Percentiles rank a stretch among this genome's conserved stretches.
These are phyloP conservation scores for Ulmus americana DNA, from an alignment of 331 rosid species.

Conservation along the genomic window DNA sequence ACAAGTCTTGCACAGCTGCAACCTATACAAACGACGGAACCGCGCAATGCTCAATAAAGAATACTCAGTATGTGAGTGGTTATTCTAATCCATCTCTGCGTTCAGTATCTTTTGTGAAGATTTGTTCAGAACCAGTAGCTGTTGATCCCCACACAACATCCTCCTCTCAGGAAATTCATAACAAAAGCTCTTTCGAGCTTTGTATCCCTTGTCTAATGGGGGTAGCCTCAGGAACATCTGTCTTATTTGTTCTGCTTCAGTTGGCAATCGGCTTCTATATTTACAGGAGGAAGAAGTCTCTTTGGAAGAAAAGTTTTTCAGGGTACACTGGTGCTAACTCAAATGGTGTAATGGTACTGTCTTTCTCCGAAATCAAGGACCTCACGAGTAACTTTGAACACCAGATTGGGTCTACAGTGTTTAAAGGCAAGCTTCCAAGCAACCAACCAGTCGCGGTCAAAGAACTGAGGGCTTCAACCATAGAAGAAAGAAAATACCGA, in stretches of 20 bases:
- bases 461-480: conserved; percentile 39
- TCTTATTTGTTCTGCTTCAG: conserved; percentile 44
- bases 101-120: conserved; percentile 63
- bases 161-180: conserved; percentile 19
- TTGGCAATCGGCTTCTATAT: conserved; percentile 47
- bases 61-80: conserved; percentile 53
- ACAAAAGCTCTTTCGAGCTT: conserved; percentile 27
- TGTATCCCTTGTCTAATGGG: conserved; percentile 56
- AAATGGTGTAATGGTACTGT: conserved; percentile 42
- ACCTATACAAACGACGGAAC: conserved; percentile 66
- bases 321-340: conserved; percentile 39
- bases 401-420: conserved; percentile 52
- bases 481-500: conserved; percentile 66
- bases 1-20: conserved; percentile 50
- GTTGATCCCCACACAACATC: conserved; percentile 41
- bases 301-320: conserved; percentile 30
- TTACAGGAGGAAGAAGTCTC: conserved; percentile 37
- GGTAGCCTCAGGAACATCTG: conserved; percentile 53
- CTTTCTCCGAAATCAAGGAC: conserved; percentile 60
- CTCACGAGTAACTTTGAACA: conserved; percentile 49
- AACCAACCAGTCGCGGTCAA: conserved; percentile 43
- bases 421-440: conserved; percentile 49
- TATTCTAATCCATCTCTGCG: conserved; percentile 55
- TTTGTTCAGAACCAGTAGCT: conserved; percentile 65
- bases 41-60: conserved; percentile 53